Evolutionary conservation across 1,284 basidiomycete genomes (phyloP), one percentile per base, ranked within the genome.

Genomic region (Ceratobasidium sp.): DNA sequence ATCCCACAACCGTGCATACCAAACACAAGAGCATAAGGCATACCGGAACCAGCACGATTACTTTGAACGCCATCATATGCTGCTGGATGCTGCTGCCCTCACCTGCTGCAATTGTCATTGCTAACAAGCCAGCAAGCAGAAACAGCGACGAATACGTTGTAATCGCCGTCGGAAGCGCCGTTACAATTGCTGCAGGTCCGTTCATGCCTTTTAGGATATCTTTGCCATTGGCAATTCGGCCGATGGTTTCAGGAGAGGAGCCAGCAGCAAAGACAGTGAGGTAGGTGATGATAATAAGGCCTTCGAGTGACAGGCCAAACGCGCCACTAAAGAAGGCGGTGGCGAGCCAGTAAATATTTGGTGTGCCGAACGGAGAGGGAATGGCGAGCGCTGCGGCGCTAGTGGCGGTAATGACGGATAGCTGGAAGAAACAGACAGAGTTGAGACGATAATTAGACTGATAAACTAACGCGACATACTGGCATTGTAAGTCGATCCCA

Each of bases 251-350:
- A 26, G 38, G 28, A n/a, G 28, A 17, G 17, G 50, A 54, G 40
- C n/a, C 20, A 33, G 15, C 13, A 33, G 54, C 68, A 15, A 42
- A 70, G 38, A 70, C 68, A 2, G 52, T 70, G 15, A 70, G 68
- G 68, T 70, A 70, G 10, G 54, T 59, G 26, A 70, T 70, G 20
- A 56, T 17, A 33, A 70, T 59, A 38, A 70, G 52, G 13, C 68
- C 54, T 57, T 70, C 68, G 54, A 70, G 68, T 4, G 52, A 56
- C 9, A 70, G 54, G 20, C 68, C 68, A 38, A 70, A 70, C 15
- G 50, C 38, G 13, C 13, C 54, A 23, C 52, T 70, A 40, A 57
- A 70, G 38, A 28, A 70, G 15, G 68, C 68, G 5, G 52, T 17
- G 20, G 68, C 23, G 40, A 57, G 9, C 68, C 68, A 70, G 38